Evolutionary conservation across 495 filamentous ascomycete genomes (phyloP).

Genomic region (Lophiostoma macrostomum): DNA sequence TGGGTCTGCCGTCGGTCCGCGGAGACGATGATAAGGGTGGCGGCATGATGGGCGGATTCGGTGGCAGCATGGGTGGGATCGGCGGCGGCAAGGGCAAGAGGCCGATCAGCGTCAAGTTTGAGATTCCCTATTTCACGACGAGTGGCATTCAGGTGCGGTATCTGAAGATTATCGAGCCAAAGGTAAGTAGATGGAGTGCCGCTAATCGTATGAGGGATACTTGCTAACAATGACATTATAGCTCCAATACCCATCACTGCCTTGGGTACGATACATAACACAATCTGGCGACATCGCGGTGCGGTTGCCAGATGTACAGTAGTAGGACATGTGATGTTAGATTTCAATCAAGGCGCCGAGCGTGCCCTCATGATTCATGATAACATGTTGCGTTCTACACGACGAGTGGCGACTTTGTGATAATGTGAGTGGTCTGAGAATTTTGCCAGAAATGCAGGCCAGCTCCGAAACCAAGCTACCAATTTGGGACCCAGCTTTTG

Average conservation of each 20-base stretch:
- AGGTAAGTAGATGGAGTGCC: conserved; percentile 81
- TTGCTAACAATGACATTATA: conserved; percentile 37
- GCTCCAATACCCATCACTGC: conserved; percentile 96
- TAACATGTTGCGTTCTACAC: too few species aligned
- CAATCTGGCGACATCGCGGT: conserved; percentile 95
- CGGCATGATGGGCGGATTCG: conserved; percentile 94
- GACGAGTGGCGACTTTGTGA: too few species aligned
- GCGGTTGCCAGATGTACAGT: conserved; percentile 73
- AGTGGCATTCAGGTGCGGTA: conserved; percentile 98
- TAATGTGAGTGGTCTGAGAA: too few species aligned
- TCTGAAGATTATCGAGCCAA: conserved; percentile 98
- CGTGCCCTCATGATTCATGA: too few species aligned
- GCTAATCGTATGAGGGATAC: too few species aligned
- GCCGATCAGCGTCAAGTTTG: conserved; percentile 98
- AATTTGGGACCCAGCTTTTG: too few species aligned
- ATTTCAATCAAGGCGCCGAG: conserved; percentile 4
- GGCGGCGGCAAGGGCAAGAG: conserved; percentile 81
- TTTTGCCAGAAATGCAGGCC: too few species aligned
- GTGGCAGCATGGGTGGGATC: conserved; percentile 84
- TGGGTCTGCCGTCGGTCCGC: conserved; percentile 89
- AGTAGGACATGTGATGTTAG: conserved; percentile 3
- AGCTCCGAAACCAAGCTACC: too few species aligned
- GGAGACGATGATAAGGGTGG: conserved; percentile 95
- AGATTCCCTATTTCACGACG: conserved; percentile 99
- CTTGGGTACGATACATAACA: conserved; percentile 98